Base-by-base conservation (phyloP, 2,329 filamentous ascomycete genomes). In the Penicillium glabrum region DNA sequence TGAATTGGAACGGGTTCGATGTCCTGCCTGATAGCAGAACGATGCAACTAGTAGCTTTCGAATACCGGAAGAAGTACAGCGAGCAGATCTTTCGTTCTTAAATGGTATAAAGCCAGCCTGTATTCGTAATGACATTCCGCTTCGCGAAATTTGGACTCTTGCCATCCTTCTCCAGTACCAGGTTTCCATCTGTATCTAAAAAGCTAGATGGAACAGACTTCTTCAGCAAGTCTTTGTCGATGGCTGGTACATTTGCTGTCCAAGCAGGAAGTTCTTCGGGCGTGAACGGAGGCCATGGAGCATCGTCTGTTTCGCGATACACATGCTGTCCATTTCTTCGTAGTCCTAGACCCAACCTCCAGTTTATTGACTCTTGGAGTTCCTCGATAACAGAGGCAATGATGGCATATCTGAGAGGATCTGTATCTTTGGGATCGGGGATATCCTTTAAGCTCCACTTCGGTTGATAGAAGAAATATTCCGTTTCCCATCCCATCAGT, bases 1-100 rank as follows among this genome's bases (percentile, higher is more conserved):
- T 72, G 56, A 70, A 68, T 39, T 55, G 67, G 41, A 67, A 67
- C 46, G 63, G 61, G 16, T 69, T 68, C 39, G 71, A 73, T 31
- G 57, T 67, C 26, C 37, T 65, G 23, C 71, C 71, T 2, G 66
- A 71, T 54, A 46, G 58, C 13, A 24, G 35, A 29, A 72, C 69
- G 16, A 71, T 73, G 69, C 53, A 64, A n/a, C 57, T 60, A 7
- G 61, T 73, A 8, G 68, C 67, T 35, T 59, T 54, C 5, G 67
- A 65, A n/a, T 72, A 73, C 53, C 63, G 62, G 29, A 50, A 56
- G n/a, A 60, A 62, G 50, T 63, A 63, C 53, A 61, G 61, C 26
- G 66, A 70, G 44, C 63, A 68, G 14, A 61, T 64, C 33, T 69
- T 70, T 51, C 43, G 31, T 21, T 53, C 50, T 46, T 60, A 69